Evolutionary conservation across 345 rosid species (phyloP).

Genomic region (Tarenaya hassleriana): DNA sequence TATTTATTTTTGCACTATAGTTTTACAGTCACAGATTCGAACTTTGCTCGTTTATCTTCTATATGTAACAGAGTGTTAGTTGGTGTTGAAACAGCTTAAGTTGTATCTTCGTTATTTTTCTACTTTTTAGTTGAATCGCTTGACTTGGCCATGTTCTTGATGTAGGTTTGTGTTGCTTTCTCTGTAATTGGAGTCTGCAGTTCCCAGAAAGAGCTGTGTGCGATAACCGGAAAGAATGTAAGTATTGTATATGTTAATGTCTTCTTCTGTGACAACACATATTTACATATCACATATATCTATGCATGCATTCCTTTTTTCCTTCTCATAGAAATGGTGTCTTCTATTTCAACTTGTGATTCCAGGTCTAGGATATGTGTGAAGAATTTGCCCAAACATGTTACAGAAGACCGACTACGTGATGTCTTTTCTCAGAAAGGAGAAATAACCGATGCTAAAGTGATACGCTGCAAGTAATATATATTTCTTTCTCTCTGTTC

Average conservation of each 20-base stretch:
- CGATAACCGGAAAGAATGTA: constrained; percentile 18
- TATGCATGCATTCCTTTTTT: neutral
- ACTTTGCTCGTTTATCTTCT: too few relatives aligned
- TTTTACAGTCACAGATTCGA: too few relatives aligned
- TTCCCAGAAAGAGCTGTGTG: constrained; percentile 8
- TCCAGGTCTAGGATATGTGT: constrained; percentile 81
- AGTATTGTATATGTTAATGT: constrained; percentile 5
- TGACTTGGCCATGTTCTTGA: too few relatives aligned
- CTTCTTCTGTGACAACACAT: neutral
- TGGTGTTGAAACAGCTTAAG: too few relatives aligned
- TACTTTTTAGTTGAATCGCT: too few relatives aligned
- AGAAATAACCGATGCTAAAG: constrained; percentile 71
- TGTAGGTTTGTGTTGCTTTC: too few relatives aligned
- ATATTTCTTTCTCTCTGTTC: neutral
- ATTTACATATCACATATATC: neutral
- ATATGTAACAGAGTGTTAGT: too few relatives aligned
- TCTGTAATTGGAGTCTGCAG: constrained; percentile 1
- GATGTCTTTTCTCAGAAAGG: constrained; percentile 71
- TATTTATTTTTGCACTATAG: too few relatives aligned
- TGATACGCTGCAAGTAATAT: constrained; percentile 63
- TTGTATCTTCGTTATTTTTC: too few relatives aligned
- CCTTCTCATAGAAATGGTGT: neutral
- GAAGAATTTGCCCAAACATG: constrained; percentile 67
- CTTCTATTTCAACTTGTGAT: neutral
- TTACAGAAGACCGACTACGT: constrained; percentile 56